These are phyloP conservation scores for Coprinellus micaceus DNA, from an alignment of 768 basidiomycete species.

Conservation along the genomic window DNA sequence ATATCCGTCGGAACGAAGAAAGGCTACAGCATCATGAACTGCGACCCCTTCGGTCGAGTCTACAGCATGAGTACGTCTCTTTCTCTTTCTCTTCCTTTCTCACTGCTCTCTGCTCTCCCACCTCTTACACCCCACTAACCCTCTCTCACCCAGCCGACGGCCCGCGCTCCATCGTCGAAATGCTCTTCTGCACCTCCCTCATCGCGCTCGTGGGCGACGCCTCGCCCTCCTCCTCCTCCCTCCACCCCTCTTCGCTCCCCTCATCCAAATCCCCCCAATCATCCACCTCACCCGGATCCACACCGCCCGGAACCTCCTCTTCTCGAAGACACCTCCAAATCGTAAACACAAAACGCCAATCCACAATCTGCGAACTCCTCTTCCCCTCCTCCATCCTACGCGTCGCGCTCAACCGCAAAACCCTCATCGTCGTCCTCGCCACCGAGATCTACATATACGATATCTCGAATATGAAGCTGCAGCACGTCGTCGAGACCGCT, in stretches of 20 bases:
- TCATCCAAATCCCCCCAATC: too few species aligned
- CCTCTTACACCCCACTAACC: too few species aligned
- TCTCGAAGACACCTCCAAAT: conserved; percentile 95
- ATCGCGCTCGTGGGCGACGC: conserved; percentile 96
- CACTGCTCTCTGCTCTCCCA: too few species aligned
- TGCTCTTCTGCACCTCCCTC: conserved; percentile 98
- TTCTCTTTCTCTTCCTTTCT: background rate
- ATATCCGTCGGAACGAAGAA: conserved; percentile 92
- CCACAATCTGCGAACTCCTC: conserved; percentile 96
- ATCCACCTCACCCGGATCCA: too few species aligned
- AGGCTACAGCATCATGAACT: conserved; percentile 96
- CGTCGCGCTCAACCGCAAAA: conserved; percentile 97
- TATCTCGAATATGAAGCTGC: conserved; percentile 95
- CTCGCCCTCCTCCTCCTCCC: too few species aligned
- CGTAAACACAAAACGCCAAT: conserved; percentile 98
- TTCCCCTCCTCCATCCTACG: conserved; percentile 95
- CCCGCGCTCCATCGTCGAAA: conserved; percentile 93
- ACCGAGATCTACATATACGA: conserved; percentile 99
- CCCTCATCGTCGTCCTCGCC: conserved; percentile 93
- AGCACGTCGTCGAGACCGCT: conserved; percentile 96
- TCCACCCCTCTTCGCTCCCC: too few species aligned
- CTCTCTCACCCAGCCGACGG: too few species aligned
- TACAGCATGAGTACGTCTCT: conserved; percentile 53
- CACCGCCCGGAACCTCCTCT: conserved; percentile 85
- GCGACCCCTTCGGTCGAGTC: conserved; percentile 94